A percentile compares a stretch with the other conserved stretches of the same genome.
phyloP scores from a whole-genome alignment of 2,329 filamentous ascomycete genomes.

The Colletotrichum sp. region DNA sequence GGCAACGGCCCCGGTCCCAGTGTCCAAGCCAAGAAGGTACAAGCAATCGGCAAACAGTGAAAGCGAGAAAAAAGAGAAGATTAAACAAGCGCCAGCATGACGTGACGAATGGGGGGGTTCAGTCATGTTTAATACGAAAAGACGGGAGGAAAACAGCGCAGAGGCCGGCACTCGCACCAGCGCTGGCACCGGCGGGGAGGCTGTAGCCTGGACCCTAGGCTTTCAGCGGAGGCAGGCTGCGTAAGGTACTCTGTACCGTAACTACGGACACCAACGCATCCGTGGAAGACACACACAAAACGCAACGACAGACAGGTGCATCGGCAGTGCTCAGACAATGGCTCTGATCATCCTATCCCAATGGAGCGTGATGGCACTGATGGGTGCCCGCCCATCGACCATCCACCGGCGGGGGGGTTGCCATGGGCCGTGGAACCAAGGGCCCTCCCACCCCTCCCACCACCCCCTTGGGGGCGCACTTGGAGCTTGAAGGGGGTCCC shows the following conservation, averaged over 20 bases:
- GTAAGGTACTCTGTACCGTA: not conserved
- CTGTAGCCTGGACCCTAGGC: slow-evolving; percentile 3
- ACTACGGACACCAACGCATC: not conserved
- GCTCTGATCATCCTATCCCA: slow-evolving; percentile 19
- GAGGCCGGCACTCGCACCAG: not conserved
- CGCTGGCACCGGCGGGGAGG: not conserved
- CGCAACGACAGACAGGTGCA: slow-evolving; percentile 1
- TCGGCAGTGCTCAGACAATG: slow-evolving; percentile 17
- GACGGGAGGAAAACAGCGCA: not conserved
- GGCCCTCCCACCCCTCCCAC: not conserved
- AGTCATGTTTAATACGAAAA: slow-evolving; percentile 14
- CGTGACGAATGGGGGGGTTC: slow-evolving; percentile 2
- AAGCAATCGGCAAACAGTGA: slow-evolving; percentile 1
- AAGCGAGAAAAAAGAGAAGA: not conserved
- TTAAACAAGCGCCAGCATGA: slow-evolving; percentile 2
- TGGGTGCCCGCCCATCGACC: slow-evolving; percentile 1
- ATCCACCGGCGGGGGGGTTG: not conserved
- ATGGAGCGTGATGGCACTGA: slow-evolving; percentile 12
- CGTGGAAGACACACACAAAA: not conserved
- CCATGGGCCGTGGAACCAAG: not conserved
- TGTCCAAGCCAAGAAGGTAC: not conserved
- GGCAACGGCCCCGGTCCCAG: not conserved
- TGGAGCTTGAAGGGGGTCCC: not conserved
- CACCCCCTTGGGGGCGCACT: not conserved
- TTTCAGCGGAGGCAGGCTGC: not conserved